A percentile compares a stretch with the other conserved stretches of the same genome.
These are phyloP conservation scores for Nelumbo lutea DNA, from an alignment of 164 flowering plant species.

Conservation along the genomic window DNA sequence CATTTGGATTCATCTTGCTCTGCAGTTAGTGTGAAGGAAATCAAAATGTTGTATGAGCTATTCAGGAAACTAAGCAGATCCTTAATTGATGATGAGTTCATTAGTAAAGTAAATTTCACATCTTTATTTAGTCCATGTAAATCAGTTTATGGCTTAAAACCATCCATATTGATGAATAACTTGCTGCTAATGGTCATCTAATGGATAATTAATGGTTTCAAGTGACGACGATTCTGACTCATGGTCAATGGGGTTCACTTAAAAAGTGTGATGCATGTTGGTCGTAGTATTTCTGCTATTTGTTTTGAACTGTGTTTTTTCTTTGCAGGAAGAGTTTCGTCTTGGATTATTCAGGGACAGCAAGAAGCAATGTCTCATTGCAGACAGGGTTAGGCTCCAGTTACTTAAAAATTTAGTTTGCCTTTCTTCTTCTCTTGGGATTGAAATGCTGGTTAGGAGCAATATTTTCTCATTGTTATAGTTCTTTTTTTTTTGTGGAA, in stretches of 20 bases:
- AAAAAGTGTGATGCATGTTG: too few species aligned
- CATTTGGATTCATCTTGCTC: background rate
- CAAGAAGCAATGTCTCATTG: constrained; percentile 29
- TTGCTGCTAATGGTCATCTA: too few species aligned
- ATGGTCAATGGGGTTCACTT: too few species aligned
- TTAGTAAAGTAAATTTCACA: constrained; percentile 25
- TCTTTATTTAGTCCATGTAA: background rate
- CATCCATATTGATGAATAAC: background rate
- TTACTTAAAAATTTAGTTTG: background rate
- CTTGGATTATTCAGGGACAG: constrained; percentile 38
- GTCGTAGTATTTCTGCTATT: background rate
- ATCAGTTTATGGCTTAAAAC: too few species aligned
- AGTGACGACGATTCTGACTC: too few species aligned
- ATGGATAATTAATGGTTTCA: background rate
- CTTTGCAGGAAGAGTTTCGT: constrained; percentile 43
- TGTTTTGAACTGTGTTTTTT: background rate
- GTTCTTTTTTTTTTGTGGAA: background rate
- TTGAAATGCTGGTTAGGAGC: background rate
- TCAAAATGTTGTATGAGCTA: constrained; percentile 26
- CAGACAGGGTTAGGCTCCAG: constrained; percentile 31
- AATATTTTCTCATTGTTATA: background rate
- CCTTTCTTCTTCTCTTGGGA: background rate
- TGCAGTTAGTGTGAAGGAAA: constrained; percentile 26
- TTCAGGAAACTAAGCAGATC: constrained; percentile 38
- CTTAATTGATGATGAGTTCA: constrained; percentile 24